Evolutionary conservation across 805 yeast genomes (phyloP).

Genomic region (Ascoidea tarda): DNA sequence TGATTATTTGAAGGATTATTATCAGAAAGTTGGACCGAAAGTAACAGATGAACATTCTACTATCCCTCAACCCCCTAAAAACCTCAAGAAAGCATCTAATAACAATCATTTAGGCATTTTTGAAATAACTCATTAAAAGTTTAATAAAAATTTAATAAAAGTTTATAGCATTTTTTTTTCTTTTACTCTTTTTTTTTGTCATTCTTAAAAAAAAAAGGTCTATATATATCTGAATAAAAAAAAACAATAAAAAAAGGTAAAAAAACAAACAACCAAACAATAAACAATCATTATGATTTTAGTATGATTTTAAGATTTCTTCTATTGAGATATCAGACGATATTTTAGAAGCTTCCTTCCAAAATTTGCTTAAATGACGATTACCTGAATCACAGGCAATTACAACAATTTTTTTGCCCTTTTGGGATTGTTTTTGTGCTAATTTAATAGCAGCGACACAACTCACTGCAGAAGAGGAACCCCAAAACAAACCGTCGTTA

Average conservation of each 20-base stretch:
- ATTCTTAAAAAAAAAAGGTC: not conserved
- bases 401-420: conserved; percentile 64
- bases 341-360: conserved; percentile 51
- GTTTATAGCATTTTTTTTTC: not conserved
- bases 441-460: conserved; percentile 75
- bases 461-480: conserved; percentile 87
- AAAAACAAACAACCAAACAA: not conserved
- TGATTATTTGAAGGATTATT: not conserved
- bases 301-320: conserved; percentile 15
- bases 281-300: not conserved
- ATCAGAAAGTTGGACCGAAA: not conserved
- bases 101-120: not conserved
- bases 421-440: conserved; percentile 26
- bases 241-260: not conserved
- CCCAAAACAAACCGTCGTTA: conserved; percentile 82
- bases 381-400: conserved; percentile 89
- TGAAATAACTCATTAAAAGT: not conserved
- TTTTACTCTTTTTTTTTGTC: too few relatives aligned
- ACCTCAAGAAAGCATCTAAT: not conserved
- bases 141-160: too few relatives aligned
- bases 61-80: not conserved
- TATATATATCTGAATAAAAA: not conserved
- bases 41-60: not conserved
- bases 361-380: conserved; percentile 82
- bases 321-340: conserved; percentile 19